A percentile compares a stretch with the other conserved stretches of the same genome.
Evolutionary conservation across 1,284 basidiomycete genomes (phyloP).

Genomic region (Malassezia psittaci): DNA sequence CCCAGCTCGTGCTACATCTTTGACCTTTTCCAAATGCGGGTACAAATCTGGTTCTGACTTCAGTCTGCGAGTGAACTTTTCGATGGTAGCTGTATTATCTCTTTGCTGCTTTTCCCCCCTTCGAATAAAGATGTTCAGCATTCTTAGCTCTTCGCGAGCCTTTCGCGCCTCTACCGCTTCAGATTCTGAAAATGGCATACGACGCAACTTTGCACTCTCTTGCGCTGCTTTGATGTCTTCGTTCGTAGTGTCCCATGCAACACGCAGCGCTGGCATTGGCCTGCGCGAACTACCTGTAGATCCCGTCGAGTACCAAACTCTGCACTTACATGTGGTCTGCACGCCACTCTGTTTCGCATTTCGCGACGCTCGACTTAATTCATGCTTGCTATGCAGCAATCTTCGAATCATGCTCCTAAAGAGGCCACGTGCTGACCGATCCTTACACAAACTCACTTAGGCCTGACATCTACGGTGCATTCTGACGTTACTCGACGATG

Average conservation of each 20-base stretch:
- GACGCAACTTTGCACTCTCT: neutral
- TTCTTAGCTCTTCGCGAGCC: neutral
- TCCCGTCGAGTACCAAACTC: neutral
- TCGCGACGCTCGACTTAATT: no score
- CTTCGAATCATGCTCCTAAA: no score
- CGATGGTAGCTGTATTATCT: slow-evolving; percentile 1
- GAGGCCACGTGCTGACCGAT: no score
- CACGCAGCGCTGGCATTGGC: slow-evolving; percentile 10
- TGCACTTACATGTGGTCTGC: neutral
- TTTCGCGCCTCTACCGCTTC: slow-evolving; percentile 1
- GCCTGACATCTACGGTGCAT: no score
- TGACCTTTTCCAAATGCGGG: no score
- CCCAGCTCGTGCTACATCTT: no score
- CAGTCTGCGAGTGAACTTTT: no score
- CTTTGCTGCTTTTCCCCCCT: slow-evolving; percentile 9
- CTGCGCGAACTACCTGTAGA: neutral
- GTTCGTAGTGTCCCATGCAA: slow-evolving; percentile 5
- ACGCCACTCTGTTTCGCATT: no score
- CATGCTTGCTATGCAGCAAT: no score
- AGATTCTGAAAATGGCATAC: slow-evolving; percentile 7
- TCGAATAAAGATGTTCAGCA: neutral
- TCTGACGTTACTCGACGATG: no score
- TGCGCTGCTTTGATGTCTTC: slow-evolving; percentile 10
- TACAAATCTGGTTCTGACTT: no score
- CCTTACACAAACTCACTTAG: no score